These are phyloP conservation scores for Arthrobotrys entomopaga DNA, from an alignment of 2,329 filamentous ascomycete genomes.

Conservation along the genomic window DNA sequence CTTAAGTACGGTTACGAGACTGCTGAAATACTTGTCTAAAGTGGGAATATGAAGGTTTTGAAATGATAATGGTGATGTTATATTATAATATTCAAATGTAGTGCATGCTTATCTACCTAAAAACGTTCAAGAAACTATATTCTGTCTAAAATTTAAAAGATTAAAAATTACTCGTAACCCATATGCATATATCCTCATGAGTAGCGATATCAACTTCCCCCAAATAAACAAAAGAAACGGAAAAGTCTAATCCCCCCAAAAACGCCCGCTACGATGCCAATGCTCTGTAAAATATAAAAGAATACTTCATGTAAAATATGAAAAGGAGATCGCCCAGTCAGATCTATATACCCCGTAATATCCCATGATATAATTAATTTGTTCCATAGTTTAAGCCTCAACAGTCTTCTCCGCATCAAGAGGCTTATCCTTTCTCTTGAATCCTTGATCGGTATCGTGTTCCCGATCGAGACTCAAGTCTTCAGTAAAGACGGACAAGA, in stretches of 20 bases:
- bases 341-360: not conserved
- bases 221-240: constrained; percentile 9
- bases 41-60: too few species aligned
- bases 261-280: constrained; percentile 9
- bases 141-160: not conserved
- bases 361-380: not conserved
- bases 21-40: too few species aligned
- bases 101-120: not conserved
- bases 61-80: too few species aligned
- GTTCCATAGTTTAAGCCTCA: constrained; percentile 6
- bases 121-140: not conserved
- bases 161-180: constrained; percentile 25
- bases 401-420: constrained; percentile 47
- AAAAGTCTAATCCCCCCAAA: not conserved
- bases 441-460: constrained; percentile 66
- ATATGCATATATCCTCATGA: constrained; percentile 13
- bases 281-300: not conserved
- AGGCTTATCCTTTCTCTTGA: constrained; percentile 62
- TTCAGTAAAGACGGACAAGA: constrained; percentile 68
- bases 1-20: too few species aligned
- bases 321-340: not conserved
- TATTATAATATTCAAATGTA: too few species aligned
- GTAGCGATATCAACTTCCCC: constrained; percentile 18
- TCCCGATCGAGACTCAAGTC: constrained; percentile 65
- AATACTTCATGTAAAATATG: not conserved